Percentiles rank a stretch among this genome's conserved stretches.
Evolutionary conservation across 1,284 basidiomycete species (phyloP).

Genomic region (Vanrija sp.): DNA sequence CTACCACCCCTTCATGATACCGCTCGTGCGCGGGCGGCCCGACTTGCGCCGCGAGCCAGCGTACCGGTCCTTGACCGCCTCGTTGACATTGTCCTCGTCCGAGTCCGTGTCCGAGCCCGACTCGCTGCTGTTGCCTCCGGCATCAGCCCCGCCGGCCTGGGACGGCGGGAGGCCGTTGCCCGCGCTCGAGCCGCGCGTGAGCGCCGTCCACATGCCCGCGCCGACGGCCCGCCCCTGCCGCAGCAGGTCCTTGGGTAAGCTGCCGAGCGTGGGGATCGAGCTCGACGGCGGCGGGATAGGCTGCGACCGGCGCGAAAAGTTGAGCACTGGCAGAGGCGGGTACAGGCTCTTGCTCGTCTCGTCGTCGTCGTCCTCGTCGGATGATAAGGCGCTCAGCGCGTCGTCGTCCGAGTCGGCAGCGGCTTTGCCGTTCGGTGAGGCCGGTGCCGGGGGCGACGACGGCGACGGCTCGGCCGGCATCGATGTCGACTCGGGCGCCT

Average conservation of each 20-base stretch:
- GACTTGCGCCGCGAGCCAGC: conserved; percentile 2
- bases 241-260: conserved; percentile 12
- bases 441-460: neutral
- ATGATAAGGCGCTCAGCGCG: too few species aligned
- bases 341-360: too few species aligned
- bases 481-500: conserved; percentile 8
- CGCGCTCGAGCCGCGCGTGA: neutral
- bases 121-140: neutral
- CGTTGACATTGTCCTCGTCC: conserved; percentile 17
- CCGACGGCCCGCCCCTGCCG: conserved; percentile 4
- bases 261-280: conserved; percentile 14
- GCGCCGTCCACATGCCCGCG: neutral
- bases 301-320: too few species aligned
- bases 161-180: neutral
- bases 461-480: neutral
- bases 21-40: too few species aligned
- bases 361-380: too few species aligned
- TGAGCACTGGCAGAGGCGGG: too few species aligned
- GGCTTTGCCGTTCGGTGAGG: too few species aligned
- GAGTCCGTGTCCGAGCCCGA: conserved; percentile 6
- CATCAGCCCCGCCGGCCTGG: neutral
- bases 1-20: neutral
- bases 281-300: neutral
- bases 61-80: conserved; percentile 11
- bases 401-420: neutral